Conservation (phyloP, 306 rosid genomes). For the Cicer chorassanicum region DNA sequence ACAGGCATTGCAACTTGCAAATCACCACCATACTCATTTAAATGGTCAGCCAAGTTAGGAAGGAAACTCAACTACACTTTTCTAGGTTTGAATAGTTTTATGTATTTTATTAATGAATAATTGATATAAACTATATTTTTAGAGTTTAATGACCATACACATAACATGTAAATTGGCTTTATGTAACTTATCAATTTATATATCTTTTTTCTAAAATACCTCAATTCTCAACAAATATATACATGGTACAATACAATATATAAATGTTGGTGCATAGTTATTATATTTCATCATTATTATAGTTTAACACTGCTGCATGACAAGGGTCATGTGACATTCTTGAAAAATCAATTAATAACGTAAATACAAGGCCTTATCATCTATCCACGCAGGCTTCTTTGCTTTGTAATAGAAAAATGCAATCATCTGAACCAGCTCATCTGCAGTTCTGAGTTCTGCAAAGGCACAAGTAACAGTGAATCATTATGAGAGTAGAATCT, state of each 20-base stretch:
- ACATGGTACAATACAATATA: no score
- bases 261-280: no score
- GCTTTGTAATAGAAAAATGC: constrained; percentile 94
- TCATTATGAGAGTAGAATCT: constrained; percentile 29
- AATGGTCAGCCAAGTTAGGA: neutral
- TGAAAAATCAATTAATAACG: constrained; percentile 46
- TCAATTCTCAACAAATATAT: no score
- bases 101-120: neutral
- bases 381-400: constrained; percentile 87
- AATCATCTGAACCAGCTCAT: constrained; percentile 89
- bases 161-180: no score
- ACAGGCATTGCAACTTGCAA: constrained; percentile 32
- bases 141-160: no score
- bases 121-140: no score
- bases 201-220: no score
- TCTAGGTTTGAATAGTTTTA: neutral
- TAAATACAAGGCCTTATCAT: constrained; percentile 53
- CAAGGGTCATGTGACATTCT: neutral
- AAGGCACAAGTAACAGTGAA: constrained; percentile 4
- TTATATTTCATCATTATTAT: no score
- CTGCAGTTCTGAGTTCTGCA: constrained; percentile 69
- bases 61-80: neutral
- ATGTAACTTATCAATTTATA: no score
- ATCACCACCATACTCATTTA: neutral
- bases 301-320: no score